Evolutionary conservation across 768 basidiomycete species (phyloP).

Genomic region (Lyophyllum decastes): DNA sequence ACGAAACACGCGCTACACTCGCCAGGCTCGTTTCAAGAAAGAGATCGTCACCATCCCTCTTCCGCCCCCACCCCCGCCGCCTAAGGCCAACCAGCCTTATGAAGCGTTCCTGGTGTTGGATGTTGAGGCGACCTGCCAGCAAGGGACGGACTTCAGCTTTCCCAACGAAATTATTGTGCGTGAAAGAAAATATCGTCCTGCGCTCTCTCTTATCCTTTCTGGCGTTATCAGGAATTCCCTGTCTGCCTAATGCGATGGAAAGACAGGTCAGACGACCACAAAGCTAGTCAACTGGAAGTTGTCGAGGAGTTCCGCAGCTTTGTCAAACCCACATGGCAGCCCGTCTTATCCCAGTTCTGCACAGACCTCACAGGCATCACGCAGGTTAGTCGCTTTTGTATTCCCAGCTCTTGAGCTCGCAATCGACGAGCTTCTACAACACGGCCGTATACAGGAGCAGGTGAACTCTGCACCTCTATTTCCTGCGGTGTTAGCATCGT

Average conservation of each 20-base stretch:
- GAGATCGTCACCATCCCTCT: conserved; percentile 13
- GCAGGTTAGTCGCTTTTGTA: conserved; percentile 58
- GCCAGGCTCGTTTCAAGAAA: conserved; percentile 18
- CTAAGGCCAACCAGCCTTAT: conserved; percentile 45
- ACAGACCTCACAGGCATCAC: conserved; percentile 87
- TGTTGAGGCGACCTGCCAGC: conserved; percentile 82
- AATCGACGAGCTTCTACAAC: not conserved
- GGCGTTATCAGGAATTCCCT: conserved; percentile 76
- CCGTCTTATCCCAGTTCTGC: conserved; percentile 81
- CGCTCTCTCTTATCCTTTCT: not conserved
- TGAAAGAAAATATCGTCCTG: conserved; percentile 1
- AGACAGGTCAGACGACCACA: conserved; percentile 53
- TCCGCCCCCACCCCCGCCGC: conserved; percentile 1
- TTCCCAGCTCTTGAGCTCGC: not conserved
- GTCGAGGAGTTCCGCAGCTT: conserved; percentile 86
- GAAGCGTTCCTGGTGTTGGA: conserved; percentile 88
- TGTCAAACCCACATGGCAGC: conserved; percentile 86
- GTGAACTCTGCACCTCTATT: conserved; percentile 82
- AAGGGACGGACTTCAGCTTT: conserved; percentile 72
- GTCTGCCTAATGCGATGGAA: conserved; percentile 87
- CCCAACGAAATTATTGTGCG: conserved; percentile 96
- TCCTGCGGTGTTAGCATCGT: conserved; percentile 60
- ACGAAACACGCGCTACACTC: conserved; percentile 13
- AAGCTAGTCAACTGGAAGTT: conserved; percentile 60
- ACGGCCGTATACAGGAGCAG: conserved; percentile 53